Conservation (phyloP, 176 grass and related monocot species). For the Oryza rufipogon region DNA sequence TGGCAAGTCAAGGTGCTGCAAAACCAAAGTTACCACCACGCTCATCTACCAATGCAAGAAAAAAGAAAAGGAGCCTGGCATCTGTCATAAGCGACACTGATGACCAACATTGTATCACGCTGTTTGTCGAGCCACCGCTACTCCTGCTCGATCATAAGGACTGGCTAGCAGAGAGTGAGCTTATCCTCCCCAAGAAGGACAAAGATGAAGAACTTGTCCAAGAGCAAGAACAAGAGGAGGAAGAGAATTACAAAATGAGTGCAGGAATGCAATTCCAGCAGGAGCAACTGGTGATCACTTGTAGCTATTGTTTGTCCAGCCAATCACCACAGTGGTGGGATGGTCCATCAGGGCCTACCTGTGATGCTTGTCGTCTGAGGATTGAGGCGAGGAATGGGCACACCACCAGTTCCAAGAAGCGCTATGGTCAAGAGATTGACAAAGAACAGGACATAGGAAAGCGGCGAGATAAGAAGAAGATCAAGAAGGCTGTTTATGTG, state of each 20-base stretch:
- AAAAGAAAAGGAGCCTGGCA: constrained; percentile 51
- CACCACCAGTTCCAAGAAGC: constrained; percentile 29
- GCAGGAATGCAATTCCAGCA: constrained; percentile 6
- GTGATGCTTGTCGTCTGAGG: constrained; percentile 72
- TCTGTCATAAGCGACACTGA: constrained; percentile 39
- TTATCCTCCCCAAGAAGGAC: constrained; percentile 72
- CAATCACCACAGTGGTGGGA: constrained; percentile 75
- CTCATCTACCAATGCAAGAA: constrained; percentile 39
- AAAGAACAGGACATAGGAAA: constrained; percentile 33
- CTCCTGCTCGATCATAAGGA: constrained; percentile 68
- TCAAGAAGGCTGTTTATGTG: constrained; percentile 32
- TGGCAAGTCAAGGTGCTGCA: constrained; percentile 23
- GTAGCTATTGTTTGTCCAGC: constrained; percentile 73
- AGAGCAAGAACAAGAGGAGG: constrained; percentile 25
- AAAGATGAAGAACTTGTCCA: constrained; percentile 50
- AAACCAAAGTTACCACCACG: constrained; percentile 30
- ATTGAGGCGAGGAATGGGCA: constrained; percentile 61
- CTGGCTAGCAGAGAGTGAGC: constrained; percentile 96
- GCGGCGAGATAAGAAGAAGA: constrained; percentile 40
- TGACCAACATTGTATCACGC: constrained; percentile 31
- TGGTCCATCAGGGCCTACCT: constrained; percentile 66
- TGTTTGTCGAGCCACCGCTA: constrained; percentile 52
- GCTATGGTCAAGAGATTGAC: constrained; percentile 36
- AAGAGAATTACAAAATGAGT: constrained; percentile 37
- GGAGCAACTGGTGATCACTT: constrained; percentile 59